Percentiles rank a stretch among this genome's conserved stretches.
Evolutionary conservation across 78 protist genomes (phyloP).

Genomic region (Dictyostelium brefeldianum): DNA sequence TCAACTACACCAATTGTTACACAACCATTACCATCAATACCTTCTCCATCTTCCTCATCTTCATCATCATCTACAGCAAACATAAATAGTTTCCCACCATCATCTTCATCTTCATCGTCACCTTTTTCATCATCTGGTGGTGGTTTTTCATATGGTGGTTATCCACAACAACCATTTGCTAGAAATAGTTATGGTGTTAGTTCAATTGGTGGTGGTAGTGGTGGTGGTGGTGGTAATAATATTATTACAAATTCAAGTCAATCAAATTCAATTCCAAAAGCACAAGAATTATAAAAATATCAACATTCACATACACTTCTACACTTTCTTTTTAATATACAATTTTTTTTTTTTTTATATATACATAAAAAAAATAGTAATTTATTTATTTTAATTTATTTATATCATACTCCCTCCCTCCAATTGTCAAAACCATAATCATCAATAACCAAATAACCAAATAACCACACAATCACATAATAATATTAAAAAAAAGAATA

Average conservation of each 20-base stretch:
- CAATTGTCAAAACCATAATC: no score
- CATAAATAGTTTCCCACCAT: background rate
- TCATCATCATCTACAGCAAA: background rate
- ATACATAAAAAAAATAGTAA: background rate
- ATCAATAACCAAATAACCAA: no score
- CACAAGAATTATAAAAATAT: background rate
- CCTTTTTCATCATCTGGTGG: background rate
- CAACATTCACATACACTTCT: background rate
- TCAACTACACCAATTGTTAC: background rate
- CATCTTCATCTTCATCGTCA: background rate
- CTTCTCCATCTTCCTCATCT: background rate
- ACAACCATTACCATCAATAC: conserved; percentile 1
- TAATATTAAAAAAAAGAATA: no score
- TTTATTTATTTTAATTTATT: background rate
- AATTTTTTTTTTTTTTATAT: no score
- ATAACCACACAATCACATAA: no score
- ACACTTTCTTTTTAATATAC: background rate
- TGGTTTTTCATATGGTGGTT: conserved; percentile 11
- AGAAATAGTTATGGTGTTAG: background rate
- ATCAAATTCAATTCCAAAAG: background rate
- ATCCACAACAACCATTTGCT: background rate
- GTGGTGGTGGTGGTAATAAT: no score
- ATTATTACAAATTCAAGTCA: background rate
- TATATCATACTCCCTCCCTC: no score
- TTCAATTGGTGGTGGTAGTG: no score